Conservation (phyloP, 192 early-diverging fungal species). For the Anaeromyces robustus region DNA sequence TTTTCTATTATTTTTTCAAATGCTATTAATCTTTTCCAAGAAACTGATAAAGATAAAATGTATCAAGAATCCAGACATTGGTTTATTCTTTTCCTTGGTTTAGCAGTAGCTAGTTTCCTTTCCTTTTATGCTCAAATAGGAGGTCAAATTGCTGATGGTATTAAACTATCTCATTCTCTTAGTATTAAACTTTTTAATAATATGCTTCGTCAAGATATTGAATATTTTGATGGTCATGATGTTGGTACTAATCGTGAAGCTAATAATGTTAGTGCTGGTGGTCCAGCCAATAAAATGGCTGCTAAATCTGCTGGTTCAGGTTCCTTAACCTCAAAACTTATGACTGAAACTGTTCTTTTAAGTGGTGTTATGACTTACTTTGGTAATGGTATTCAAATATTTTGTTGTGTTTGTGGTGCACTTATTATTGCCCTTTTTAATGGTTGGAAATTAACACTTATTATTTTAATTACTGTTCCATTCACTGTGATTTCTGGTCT, state of each 20-base stretch:
- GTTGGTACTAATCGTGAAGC: conserved; percentile 1
- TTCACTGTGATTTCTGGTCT: conserved; percentile 30
- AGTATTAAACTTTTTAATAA: not conserved
- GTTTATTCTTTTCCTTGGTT: not conserved
- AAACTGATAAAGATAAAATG: not conserved
- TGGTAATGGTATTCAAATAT: conserved; percentile 20
- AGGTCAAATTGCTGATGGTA: not conserved
- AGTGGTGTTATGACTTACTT: conserved; percentile 39
- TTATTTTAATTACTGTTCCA: conserved; percentile 45
- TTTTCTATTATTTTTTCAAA: not conserved
- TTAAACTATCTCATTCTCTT: not conserved
- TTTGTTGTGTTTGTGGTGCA: conserved; percentile 17
- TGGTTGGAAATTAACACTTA: conserved; percentile 69
- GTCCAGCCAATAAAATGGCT: not conserved
- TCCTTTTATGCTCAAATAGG: not conserved
- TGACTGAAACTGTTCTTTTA: conserved; percentile 49
- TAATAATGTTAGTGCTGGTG: not conserved
- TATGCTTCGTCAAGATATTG: not conserved
- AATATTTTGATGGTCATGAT: not conserved
- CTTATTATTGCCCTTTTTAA: conserved; percentile 49
- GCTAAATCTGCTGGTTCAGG: conserved; percentile 33
- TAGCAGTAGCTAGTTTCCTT: not conserved
- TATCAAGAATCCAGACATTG: not conserved
- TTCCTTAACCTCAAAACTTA: conserved; percentile 59
- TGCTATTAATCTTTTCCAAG: not conserved